Evolutionary conservation across 2,329 filamentous ascomycete genomes (phyloP).

Genomic region (Tolypocladium tundrense): DNA sequence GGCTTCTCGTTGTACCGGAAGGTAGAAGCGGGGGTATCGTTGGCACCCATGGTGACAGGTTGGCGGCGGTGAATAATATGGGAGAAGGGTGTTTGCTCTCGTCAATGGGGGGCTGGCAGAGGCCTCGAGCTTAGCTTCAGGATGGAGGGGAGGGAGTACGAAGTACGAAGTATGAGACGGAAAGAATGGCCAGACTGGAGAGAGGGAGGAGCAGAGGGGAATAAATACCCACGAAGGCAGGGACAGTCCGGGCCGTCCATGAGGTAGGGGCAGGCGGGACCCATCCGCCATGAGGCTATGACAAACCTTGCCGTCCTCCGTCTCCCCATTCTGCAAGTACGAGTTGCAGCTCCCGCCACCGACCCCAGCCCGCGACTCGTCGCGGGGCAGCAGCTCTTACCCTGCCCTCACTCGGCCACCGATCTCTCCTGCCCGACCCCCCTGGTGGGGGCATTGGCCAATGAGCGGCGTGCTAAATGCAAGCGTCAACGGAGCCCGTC

Average conservation of each 20-base stretch:
- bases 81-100: background rate
- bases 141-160: background rate
- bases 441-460: background rate
- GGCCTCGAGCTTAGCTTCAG: background rate
- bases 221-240: background rate
- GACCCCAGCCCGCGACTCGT: background rate
- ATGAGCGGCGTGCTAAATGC: background rate
- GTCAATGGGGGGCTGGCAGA: background rate
- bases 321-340: background rate
- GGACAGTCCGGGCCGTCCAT: background rate
- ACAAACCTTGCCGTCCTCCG: background rate
- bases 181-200: background rate
- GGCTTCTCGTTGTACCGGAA: conserved; percentile 48
- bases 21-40: conserved; percentile 32
- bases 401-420: background rate
- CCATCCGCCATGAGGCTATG: background rate
- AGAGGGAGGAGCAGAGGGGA: background rate
- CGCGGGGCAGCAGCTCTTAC: background rate
- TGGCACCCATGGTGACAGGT: conserved; percentile 27
- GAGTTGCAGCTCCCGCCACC: background rate
- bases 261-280: background rate
- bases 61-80: background rate
- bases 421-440: background rate
- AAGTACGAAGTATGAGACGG: background rate
- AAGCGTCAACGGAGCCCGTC: background rate